Conservation (phyloP, 1,139 yeast genomes). For the Pichia sp. region DNA sequence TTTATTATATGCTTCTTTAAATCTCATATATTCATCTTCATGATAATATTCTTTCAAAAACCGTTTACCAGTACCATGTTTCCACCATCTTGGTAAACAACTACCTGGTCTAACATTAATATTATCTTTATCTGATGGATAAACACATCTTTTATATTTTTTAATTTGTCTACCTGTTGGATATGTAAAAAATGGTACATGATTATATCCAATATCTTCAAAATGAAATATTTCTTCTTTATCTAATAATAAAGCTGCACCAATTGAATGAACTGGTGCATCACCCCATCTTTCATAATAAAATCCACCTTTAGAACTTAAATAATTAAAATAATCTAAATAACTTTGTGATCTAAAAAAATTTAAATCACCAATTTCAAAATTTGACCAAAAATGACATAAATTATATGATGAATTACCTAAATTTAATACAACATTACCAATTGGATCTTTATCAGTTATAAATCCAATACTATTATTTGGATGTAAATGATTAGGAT, state of each 20-base stretch:
- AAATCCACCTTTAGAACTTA: constrained; percentile 76
- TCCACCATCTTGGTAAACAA: constrained; percentile 86
- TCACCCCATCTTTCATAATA: constrained; percentile 97
- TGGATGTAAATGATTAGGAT: constrained; percentile 61
- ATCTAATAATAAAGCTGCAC: constrained; percentile 59
- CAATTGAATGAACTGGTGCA: constrained; percentile 92
- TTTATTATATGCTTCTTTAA: constrained; percentile 1
- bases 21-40: constrained; percentile 21
- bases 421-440: constrained; percentile 27
- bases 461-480: constrained; percentile 66
- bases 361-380: constrained; percentile 77
- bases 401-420: constrained; percentile 62
- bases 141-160: constrained; percentile 63
- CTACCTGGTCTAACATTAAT: constrained; percentile 61
- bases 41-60: constrained; percentile 38
- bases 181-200: constrained; percentile 76
- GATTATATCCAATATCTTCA: constrained; percentile 84
- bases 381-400: constrained; percentile 95
- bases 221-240: constrained; percentile 73
- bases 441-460: constrained; percentile 49
- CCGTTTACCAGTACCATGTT: constrained; percentile 51
- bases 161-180: constrained; percentile 52
- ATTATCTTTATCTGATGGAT: constrained; percentile 42
- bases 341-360: constrained; percentile 74
- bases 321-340: constrained; percentile 56